These are phyloP conservation scores for Phoenix roebelenii DNA, from an alignment of 176 grass and related monocot genomes.

Conservation along the genomic window DNA sequence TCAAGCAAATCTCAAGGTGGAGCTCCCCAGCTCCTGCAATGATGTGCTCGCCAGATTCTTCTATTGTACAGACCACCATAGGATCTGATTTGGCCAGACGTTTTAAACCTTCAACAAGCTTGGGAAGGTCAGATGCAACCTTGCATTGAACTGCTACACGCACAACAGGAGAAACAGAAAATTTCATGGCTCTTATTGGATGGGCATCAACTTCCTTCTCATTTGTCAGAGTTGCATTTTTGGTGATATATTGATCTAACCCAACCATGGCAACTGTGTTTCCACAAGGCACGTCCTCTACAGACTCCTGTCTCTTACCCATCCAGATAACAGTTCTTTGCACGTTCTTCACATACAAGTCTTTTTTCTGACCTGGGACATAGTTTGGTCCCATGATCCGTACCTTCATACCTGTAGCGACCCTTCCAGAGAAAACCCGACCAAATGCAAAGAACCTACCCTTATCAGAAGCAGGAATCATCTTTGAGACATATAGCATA, in stretches of 20 bases:
- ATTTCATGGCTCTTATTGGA: background rate
- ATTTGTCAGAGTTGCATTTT: constrained; percentile 1
- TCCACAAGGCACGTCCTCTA: constrained; percentile 11
- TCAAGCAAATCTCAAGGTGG: constrained; percentile 4
- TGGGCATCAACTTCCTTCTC: no score
- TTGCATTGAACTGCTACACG: constrained; percentile 4
- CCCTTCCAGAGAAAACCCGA: no score
- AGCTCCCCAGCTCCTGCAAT: constrained; percentile 2
- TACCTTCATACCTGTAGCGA: no score
- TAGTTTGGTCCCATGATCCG: no score
- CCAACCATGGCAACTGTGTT: constrained; percentile 4
- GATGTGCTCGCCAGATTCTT: background rate
- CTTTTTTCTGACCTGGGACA: no score
- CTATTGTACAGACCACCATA: background rate
- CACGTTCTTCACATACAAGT: background rate
- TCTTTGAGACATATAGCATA: constrained; percentile 1
- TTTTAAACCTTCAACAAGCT: constrained; percentile 6
- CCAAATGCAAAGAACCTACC: background rate
- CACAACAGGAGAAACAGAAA: constrained; percentile 1
- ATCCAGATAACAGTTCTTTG: constrained; percentile 12
- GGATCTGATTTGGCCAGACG: constrained; percentile 4
- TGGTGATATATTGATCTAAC: constrained; percentile 1
- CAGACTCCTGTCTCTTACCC: constrained; percentile 13
- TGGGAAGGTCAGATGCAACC: constrained; percentile 4
- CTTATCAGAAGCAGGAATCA: constrained; percentile 5